Base-by-base conservation (phyloP, 176 grass and related monocot species). In the Aegilops umbellulata region DNA sequence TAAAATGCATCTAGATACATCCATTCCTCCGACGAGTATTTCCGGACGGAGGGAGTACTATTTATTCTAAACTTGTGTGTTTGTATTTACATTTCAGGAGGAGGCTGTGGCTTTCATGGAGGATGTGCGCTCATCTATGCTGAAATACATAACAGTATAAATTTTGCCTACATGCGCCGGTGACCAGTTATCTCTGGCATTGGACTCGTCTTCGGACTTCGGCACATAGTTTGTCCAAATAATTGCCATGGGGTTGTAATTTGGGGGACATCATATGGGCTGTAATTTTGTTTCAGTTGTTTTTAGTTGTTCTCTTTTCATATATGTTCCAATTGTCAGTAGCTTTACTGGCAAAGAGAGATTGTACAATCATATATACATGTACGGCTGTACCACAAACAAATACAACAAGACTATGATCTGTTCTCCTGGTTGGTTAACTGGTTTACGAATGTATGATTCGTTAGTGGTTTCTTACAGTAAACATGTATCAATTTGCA, bases 81-180 rank as follows among this genome's bases (percentile, higher is more conserved):
- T 42, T 66, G 38, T 39, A n/a, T 17, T 51, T 17, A 17, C 26
- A 27, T 80, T 88, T 74, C 96, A 98, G 96, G 87, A 95, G 84
- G 96, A 98, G 53, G 92, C 88, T n/a, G 93, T 91, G 65, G 84
- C 66, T 72, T 94, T 95, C 80, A 91, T 98, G 93, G 93, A 95
- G 78, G 82, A 92, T 22, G 90, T 94, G 8, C 90, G 97, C 22
- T 92, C 90, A 60, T 79, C 93, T 31, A 87, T 98, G 24, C 51
- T 95, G 34, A 98, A 98, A 76, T 98, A 98, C 77, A 95, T 98
- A 53, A 98, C 92, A 29, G 87, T 94, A 74, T 98, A 69, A 82
- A 25, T 25, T 39, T 60, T n/a, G 35, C 38, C 46, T 17, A 4
- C 7, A 16, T 11, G 47, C 7, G 32, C 0, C 4, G 6, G 42